Evolutionary conservation across 192 early-diverging fungal species (phyloP), one percentile per base, ranked within the genome.

Genomic region (Podila epigama): DNA sequence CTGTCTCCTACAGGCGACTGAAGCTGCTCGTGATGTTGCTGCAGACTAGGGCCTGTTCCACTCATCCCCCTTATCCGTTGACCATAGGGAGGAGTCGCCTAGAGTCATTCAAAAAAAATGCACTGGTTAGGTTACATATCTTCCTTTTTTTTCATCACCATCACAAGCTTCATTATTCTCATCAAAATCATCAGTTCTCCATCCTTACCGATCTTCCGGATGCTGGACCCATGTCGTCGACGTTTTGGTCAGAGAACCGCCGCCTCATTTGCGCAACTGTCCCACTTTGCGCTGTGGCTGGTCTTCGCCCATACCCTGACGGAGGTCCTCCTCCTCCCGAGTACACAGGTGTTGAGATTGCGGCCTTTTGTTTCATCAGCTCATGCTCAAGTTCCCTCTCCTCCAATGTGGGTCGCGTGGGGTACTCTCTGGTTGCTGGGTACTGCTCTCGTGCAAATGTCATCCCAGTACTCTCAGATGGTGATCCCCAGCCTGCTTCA

Each of bases 401-500:
- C 20, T 77, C 73, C 1, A 77, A 34, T 3, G 73, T 77, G 0
- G 66, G 73, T 20, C 73, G 51, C 3, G 66, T 15, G 5, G 72
- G 54, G 22, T 53, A 77, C 8, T 68, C 73, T 20, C 73, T 51
- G 7, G 59, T n/a, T 7, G 58, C 6, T 52, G 73, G 73, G 25
- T 77, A 77, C 22, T 77, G 73, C 32, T 77, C 73, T 1, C 73
- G 65, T 6, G 73, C 59, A 63, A 63, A 77, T 12, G 20, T 52
- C 32, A 63, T 37, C 27, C 51, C 63, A 3, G 39, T 51, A 3
- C 44, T 55, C 2, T 66, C 70, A 3, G 48, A 15, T 5, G 69
- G 54, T 9, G 56, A 60, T 8, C 34, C n/a, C 40, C 37, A 9
- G 51, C 42, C 22, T 36, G 39, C 1, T 34, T 77, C 73, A 20